Conservation (phyloP, 78 protist genomes). For the Dictyostelium capitatum region DNA sequence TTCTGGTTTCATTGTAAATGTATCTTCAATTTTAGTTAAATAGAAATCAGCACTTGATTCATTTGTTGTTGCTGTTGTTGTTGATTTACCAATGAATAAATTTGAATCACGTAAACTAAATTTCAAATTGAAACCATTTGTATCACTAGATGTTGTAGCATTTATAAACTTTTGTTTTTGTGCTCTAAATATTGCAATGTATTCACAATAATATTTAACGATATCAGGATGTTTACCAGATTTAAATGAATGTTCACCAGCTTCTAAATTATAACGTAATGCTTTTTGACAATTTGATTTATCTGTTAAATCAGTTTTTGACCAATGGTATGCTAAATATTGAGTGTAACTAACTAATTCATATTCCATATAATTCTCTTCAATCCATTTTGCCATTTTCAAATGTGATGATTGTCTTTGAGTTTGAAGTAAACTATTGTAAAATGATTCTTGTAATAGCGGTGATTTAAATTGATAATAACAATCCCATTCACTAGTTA, state of each 20-base stretch:
- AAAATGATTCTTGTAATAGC: conserved; percentile 31
- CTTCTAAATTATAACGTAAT: not conserved
- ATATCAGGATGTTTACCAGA: conserved; percentile 6
- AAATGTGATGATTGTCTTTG: conserved; percentile 41
- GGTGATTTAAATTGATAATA: conserved; percentile 38
- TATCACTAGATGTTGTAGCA: not conserved
- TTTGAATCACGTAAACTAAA: not conserved
- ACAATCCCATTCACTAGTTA: conserved; percentile 36
- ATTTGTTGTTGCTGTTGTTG: not conserved
- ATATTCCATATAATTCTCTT: conserved; percentile 20
- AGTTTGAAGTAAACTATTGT: not conserved
- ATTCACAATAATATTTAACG: conserved; percentile 28
- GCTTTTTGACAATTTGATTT: conserved; percentile 23
- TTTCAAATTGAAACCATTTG: not conserved
- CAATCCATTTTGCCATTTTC: conserved; percentile 60
- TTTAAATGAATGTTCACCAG: conserved; percentile 24
- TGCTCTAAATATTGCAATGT: conserved; percentile 13
- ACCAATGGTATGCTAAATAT: conserved; percentile 41
- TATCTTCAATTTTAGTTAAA: not conserved
- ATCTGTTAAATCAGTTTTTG: conserved; percentile 30
- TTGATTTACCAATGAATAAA: not conserved
- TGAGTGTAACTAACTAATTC: conserved; percentile 6
- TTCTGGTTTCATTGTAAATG: not conserved
- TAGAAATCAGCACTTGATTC: not conserved
- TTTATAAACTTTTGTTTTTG: not conserved